These are phyloP conservation scores for Chaetothyriales sp. DNA, from an alignment of 2,329 filamentous ascomycete species.

Conservation along the genomic window DNA sequence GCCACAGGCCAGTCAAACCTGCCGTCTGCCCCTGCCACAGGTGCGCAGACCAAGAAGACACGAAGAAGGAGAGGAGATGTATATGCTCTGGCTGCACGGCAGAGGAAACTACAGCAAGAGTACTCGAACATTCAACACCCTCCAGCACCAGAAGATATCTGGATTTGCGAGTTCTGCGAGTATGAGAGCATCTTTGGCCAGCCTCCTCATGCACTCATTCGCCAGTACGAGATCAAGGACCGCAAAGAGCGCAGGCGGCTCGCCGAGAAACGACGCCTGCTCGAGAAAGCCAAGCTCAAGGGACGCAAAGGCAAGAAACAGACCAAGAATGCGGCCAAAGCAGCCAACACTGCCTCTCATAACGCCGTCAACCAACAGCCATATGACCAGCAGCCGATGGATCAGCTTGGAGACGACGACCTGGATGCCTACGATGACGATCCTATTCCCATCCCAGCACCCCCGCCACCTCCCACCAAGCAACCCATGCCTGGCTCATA, in stretches of 20 bases:
- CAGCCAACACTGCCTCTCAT: slow-evolving; percentile 22
- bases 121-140: slow-evolving; percentile 63
- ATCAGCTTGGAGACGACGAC: slow-evolving; percentile 35
- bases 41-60: slow-evolving; percentile 44
- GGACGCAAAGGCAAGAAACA: slow-evolving; percentile 77
- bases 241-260: slow-evolving; percentile 67
- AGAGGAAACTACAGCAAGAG: slow-evolving; percentile 62
- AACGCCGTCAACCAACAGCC: slow-evolving; percentile 25
- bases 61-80: slow-evolving; percentile 54
- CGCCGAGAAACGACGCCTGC: slow-evolving; percentile 66
- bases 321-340: slow-evolving; percentile 48
- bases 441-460: slow-evolving; percentile 25
- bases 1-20: slow-evolving; percentile 10
- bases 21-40: slow-evolving; percentile 24
- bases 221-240: slow-evolving; percentile 89
- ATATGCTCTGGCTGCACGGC: slow-evolving; percentile 57
- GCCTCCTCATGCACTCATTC: slow-evolving; percentile 68
- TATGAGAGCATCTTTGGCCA: slow-evolving; percentile 91
- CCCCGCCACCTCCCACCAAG: slow-evolving; percentile 22
- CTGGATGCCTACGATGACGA: slow-evolving; percentile 37
- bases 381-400: slow-evolving; percentile 26
- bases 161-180: slow-evolving; percentile 97
- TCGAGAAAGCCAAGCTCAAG: slow-evolving; percentile 92
- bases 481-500: slow-evolving; percentile 7
- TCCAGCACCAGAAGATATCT: slow-evolving; percentile 57